These are phyloP conservation scores for Cladophialophora carrionii DNA, from an alignment of 2,329 filamentous ascomycete genomes.

Conservation along the genomic window DNA sequence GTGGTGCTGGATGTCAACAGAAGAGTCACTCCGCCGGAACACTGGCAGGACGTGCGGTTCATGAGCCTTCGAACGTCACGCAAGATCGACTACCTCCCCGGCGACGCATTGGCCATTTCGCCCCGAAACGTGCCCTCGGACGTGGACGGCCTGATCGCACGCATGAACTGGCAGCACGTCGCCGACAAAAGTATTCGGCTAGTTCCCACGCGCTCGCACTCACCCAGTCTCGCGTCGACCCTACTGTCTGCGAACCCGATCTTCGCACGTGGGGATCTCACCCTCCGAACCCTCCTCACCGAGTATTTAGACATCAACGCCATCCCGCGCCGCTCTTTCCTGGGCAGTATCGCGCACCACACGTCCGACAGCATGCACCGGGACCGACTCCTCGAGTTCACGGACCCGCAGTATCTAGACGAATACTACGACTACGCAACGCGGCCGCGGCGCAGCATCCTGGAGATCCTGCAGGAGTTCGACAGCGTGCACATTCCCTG, in stretches of 20 bases:
- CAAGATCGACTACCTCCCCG: constrained; percentile 63
- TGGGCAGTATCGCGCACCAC: constrained; percentile 75
- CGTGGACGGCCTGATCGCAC: constrained; percentile 73
- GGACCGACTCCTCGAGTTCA: constrained; percentile 82
- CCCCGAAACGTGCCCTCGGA: constrained; percentile 85
- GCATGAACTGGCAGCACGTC: constrained; percentile 76
- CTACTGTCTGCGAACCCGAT: constrained; percentile 44
- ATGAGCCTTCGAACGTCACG: constrained; percentile 62
- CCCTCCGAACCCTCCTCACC: constrained; percentile 74
- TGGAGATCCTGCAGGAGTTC: constrained; percentile 93
- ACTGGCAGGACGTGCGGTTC: constrained; percentile 94
- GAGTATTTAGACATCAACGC: constrained; percentile 87
- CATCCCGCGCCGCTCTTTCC: constrained; percentile 85
- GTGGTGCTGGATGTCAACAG: constrained; percentile 68
- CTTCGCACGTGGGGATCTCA: constrained; percentile 47
- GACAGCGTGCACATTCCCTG: constrained; percentile 79
- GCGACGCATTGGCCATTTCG: constrained; percentile 78
- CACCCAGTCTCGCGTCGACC: constrained; percentile 42
- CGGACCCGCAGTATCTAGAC: constrained; percentile 75
- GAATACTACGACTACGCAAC: constrained; percentile 97
- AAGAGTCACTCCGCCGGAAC: constrained; percentile 71
- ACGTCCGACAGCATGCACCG: constrained; percentile 72
- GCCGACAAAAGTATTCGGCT: constrained; percentile 67
- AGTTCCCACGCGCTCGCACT: constrained; percentile 14
- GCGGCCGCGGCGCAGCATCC: constrained; percentile 81